Percentiles rank a stretch among this genome's conserved stretches.
Conservation (phyloP, 2,329 filamentous ascomycete species). For the Madurella fahalii region DNA sequence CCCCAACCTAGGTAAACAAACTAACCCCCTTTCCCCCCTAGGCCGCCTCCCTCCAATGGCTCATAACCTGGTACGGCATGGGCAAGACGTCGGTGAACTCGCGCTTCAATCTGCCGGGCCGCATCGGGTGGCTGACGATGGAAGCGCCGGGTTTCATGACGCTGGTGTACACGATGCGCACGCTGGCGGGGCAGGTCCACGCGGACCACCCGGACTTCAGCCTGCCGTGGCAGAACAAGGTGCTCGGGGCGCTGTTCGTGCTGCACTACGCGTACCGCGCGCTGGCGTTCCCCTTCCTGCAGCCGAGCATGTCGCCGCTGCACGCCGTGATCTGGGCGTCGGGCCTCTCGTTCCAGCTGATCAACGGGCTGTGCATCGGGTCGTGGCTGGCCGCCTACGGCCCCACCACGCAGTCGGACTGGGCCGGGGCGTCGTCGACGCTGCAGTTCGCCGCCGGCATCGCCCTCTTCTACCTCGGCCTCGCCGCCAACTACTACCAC, state of each 20-base stretch:
- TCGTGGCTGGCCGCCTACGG: slow-evolving; percentile 82
- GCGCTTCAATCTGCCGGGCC: slow-evolving; percentile 80
- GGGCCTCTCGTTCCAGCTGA: slow-evolving; percentile 70
- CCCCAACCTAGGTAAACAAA: background rate
- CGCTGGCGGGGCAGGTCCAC: slow-evolving; percentile 56
- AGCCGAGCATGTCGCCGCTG: slow-evolving; percentile 90
- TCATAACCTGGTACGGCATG: slow-evolving; percentile 77
- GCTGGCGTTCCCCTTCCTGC: slow-evolving; percentile 73
- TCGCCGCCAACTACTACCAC: slow-evolving; percentile 79
- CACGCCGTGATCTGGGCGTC: slow-evolving; percentile 62
- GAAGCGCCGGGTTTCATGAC: slow-evolving; percentile 74
- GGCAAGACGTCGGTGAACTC: slow-evolving; percentile 82
- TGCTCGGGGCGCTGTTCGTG: slow-evolving; percentile 65
- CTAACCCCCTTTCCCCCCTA: slow-evolving; percentile 34
- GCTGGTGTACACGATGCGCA: slow-evolving; percentile 73
- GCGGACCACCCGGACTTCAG: slow-evolving; percentile 37
- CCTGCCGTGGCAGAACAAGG: slow-evolving; percentile 73
- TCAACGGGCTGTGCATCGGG: slow-evolving; percentile 74
- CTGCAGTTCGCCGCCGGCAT: slow-evolving; percentile 60
- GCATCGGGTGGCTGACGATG: slow-evolving; percentile 84
- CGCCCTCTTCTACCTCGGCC: slow-evolving; percentile 69
- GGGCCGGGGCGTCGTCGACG: slow-evolving; percentile 35
- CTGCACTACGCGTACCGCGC: slow-evolving; percentile 92
- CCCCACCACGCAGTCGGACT: slow-evolving; percentile 53
- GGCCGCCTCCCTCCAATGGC: slow-evolving; percentile 72